Evolutionary conservation across 257 asterid species (phyloP), one percentile per base, ranked within the genome.

Genomic region (Prunella vulgaris): DNA sequence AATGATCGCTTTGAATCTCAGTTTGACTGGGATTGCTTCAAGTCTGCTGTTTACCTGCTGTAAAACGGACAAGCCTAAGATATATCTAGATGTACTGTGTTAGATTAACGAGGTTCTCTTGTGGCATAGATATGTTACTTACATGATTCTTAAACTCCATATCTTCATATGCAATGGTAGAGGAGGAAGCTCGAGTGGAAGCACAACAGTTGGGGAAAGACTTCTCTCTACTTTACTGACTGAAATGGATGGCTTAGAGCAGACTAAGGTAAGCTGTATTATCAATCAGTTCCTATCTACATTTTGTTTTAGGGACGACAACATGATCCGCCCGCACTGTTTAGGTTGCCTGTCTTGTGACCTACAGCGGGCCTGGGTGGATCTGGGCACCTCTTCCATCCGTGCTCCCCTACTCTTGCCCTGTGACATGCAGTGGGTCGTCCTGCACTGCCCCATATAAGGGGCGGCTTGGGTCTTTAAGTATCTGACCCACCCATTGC

Each of bases 211-310:
- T 38, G 96, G 96, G 35, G 99, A 93, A 84, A 84, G 94, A 67
- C 95, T 93, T 68, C 76, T 93, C 56, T 85, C 99, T 35, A 93
- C 99, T 37, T 78, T 93, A 78, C 87, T 93, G 46, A 93, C 99
- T 1, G 99, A 93, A 84, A 93, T 93, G 97, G 99, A 93, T 76
- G 99, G 99, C 67, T 73, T 93, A 76, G 97, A 90, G 81, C 93
- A 93, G 87, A 85, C 92, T 74, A 89, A 88, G 70, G 99, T 93
- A 73, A 79, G 83, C 72, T 61, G 42, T 46, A 12, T 54, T 30
- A 38, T 28, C 44, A 22, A 53, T 17, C 59, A 48, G 15, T 71
- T 33, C 14, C 18, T 46, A 1, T 58, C 60, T n/a, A n/a, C 74
- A 33, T 76, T 33, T 58, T 52, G 17, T 22, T 54, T 25, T 20